A percentile compares a stretch with the other conserved stretches of the same genome.
These are phyloP conservation scores for Citropsis articulata DNA, from an alignment of 345 rosid species.

Conservation along the genomic window DNA sequence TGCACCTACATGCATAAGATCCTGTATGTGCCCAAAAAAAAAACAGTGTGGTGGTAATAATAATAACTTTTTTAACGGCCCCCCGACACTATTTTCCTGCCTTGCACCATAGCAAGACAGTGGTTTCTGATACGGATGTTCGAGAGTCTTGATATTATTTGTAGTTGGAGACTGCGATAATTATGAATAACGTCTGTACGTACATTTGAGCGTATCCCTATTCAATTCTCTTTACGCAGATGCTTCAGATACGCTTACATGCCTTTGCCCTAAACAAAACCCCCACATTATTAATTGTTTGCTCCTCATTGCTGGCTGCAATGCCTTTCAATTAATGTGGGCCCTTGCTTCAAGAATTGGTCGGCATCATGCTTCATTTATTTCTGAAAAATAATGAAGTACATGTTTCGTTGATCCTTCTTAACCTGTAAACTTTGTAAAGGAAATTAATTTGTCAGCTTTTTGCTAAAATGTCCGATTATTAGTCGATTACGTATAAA, in stretches of 20 bases:
- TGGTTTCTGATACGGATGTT: not conserved
- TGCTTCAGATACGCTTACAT: slow-evolving; percentile 3
- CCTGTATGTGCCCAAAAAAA: no score
- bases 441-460: no score
- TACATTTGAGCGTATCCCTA: slow-evolving; percentile 25
- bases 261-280: not conserved
- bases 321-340: not conserved
- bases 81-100: not conserved
- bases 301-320: not conserved
- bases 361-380: not conserved
- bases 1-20: no score
- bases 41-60: not conserved
- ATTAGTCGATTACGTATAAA: no score
- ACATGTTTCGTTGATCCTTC: not conserved
- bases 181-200: not conserved
- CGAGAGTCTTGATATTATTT: not conserved
- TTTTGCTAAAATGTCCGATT: no score
- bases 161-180: not conserved
- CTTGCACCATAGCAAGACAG: not conserved
- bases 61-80: not conserved
- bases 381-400: not conserved
- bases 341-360: not conserved
- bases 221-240: slow-evolving; percentile 10
- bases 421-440: no score
- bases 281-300: not conserved